Conservation (phyloP, 192 early-diverging fungal genomes). For the Coemansia sp. region DNA sequence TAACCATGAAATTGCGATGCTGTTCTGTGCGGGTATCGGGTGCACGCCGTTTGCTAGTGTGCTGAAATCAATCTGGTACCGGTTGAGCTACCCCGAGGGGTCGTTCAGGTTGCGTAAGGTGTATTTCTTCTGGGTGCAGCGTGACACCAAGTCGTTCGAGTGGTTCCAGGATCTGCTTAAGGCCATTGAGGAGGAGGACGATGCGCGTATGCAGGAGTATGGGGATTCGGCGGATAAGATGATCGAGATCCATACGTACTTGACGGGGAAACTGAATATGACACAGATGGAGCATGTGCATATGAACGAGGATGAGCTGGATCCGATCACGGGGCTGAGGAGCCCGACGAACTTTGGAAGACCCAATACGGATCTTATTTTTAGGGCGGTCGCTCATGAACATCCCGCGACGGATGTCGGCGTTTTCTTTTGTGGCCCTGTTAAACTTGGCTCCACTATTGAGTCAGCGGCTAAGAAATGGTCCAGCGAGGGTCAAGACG, state of each 20-base stretch:
- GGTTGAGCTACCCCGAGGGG: slow-evolving; percentile 59
- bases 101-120: slow-evolving; percentile 71
- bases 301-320: slow-evolving; percentile 61
- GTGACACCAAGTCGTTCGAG: slow-evolving; percentile 83
- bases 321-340: slow-evolving; percentile 72
- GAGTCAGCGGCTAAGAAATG: slow-evolving; percentile 66
- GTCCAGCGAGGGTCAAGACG: slow-evolving; percentile 61
- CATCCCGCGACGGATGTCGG: slow-evolving; percentile 80
- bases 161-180: slow-evolving; percentile 86
- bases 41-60: slow-evolving; percentile 85
- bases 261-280: slow-evolving; percentile 66
- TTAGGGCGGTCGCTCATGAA: slow-evolving; percentile 61
- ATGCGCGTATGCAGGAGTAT: slow-evolving; percentile 35
- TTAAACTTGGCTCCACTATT: slow-evolving; percentile 64
- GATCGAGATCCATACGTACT: slow-evolving; percentile 79
- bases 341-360: slow-evolving; percentile 79
- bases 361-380: slow-evolving; percentile 76
- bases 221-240: slow-evolving; percentile 54
- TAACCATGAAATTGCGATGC: slow-evolving; percentile 73
- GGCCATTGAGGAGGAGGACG: slow-evolving; percentile 80
- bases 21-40: slow-evolving; percentile 83
- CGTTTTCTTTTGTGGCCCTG: slow-evolving; percentile 87
- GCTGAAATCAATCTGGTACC: slow-evolving; percentile 79
- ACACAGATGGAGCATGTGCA: slow-evolving; percentile 61
- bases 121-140: slow-evolving; percentile 86